Percentiles rank a stretch among this genome's conserved stretches.
These are phyloP conservation scores for Scutellaria barbata DNA, from an alignment of 257 asterid species.

Conservation along the genomic window DNA sequence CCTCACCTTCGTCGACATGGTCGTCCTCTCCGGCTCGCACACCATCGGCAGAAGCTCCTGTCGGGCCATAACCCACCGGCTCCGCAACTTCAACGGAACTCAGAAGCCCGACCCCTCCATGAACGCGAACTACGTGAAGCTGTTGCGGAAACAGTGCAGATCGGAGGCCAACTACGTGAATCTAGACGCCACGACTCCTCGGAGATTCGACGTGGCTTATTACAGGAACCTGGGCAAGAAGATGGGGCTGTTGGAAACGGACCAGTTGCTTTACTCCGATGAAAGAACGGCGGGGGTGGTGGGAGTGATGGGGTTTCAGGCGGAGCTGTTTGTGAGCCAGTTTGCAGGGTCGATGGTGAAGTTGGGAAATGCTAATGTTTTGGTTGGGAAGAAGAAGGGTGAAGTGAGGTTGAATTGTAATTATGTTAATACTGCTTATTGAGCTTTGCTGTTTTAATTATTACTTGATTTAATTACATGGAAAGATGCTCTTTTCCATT, in stretches of 20 bases:
- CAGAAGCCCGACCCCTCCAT: conserved; percentile 45
- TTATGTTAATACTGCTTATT: conserved; percentile 35
- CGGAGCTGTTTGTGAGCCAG: conserved; percentile 46
- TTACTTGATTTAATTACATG: background rate
- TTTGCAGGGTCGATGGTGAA: conserved; percentile 56
- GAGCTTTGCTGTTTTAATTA: background rate
- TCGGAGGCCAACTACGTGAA: conserved; percentile 29
- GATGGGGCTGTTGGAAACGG: conserved; percentile 47
- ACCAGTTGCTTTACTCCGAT: conserved; percentile 52
- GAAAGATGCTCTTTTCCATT: too few relatives aligned
- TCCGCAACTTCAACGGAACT: conserved; percentile 43
- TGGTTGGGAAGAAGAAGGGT: conserved; percentile 43
- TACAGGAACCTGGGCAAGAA: conserved; percentile 48
- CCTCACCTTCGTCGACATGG: conserved; percentile 69
- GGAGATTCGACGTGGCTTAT: conserved; percentile 46
- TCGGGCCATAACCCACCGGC: conserved; percentile 39
- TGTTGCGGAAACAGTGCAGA: conserved; percentile 39
- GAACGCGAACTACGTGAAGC: conserved; percentile 35
- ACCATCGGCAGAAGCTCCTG: conserved; percentile 54
- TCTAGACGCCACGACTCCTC: conserved; percentile 48
- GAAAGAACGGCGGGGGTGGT: conserved; percentile 45
- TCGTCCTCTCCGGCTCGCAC: conserved; percentile 77
- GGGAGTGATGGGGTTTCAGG: conserved; percentile 40
- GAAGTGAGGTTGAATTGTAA: conserved; percentile 52
- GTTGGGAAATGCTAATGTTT: conserved; percentile 49